Conservation (phyloP, 441 rosid genomes). For the Rhodomyrtus psidioides region DNA sequence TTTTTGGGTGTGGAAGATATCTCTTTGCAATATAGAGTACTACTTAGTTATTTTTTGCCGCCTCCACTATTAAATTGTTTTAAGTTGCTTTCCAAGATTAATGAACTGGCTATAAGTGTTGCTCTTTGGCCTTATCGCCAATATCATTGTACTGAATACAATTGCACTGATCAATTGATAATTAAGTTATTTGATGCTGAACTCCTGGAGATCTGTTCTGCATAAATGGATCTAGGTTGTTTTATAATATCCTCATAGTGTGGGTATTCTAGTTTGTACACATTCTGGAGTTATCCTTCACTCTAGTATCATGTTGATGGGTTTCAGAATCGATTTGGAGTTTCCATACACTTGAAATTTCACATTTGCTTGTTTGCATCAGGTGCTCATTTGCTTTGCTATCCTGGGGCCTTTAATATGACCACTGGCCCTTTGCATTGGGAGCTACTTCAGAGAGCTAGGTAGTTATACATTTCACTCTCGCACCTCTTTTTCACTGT, state of each 20-base stretch:
- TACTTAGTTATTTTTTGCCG: background rate
- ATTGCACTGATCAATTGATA: background rate
- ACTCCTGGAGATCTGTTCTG: background rate
- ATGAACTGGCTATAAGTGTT: background rate
- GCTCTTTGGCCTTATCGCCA: background rate
- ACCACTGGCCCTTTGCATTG: slow-evolving; percentile 98
- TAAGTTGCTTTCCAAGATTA: background rate
- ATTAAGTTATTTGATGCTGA: background rate
- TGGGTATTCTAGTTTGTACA: background rate
- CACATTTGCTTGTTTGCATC: background rate
- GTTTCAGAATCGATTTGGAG: background rate
- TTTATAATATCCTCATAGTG: background rate
- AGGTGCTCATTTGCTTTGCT: slow-evolving; percentile 97
- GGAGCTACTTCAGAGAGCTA: slow-evolving; percentile 91
- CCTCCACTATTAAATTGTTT: background rate
- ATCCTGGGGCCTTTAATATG: slow-evolving; percentile 97
- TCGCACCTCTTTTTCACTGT: background rate
- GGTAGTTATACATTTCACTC: slow-evolving; percentile 25
- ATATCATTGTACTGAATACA: background rate
- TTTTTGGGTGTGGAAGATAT: background rate
- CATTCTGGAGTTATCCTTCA: background rate
- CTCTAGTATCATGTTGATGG: background rate
- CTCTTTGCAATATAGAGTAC: background rate
- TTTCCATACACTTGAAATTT: background rate
- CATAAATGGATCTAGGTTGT: background rate